Percentiles rank a stretch among this genome's conserved stretches.
These are phyloP conservation scores for Apiospora hydei DNA, from an alignment of 2,329 filamentous ascomycete species.

Conservation along the genomic window DNA sequence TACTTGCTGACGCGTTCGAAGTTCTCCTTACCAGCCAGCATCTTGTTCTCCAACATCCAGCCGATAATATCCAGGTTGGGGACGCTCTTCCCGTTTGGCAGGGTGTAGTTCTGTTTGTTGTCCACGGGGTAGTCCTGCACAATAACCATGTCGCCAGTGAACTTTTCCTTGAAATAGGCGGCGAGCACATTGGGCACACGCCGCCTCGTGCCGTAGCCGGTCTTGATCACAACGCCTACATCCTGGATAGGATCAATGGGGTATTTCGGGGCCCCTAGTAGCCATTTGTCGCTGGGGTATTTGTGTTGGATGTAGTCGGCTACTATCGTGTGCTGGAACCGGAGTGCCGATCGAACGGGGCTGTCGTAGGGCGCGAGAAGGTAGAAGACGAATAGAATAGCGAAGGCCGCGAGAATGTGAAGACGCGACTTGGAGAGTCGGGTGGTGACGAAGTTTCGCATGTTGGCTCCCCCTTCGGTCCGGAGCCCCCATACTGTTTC, in stretches of 20 bases:
- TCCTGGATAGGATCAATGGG: slow-evolving; percentile 54
- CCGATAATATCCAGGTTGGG: slow-evolving; percentile 42
- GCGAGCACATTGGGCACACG: slow-evolving; percentile 56
- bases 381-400: slow-evolving; percentile 40
- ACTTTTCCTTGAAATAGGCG: slow-evolving; percentile 50
- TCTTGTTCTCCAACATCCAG: slow-evolving; percentile 41
- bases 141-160: slow-evolving; percentile 53
- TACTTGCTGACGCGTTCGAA: slow-evolving; percentile 43
- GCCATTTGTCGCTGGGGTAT: slow-evolving; percentile 49
- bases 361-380: slow-evolving; percentile 40
- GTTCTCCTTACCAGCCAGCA: slow-evolving; percentile 38
- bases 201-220: slow-evolving; percentile 60
- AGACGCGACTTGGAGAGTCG: slow-evolving; percentile 41
- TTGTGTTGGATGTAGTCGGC: slow-evolving; percentile 40
- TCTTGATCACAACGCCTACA: slow-evolving; percentile 61
- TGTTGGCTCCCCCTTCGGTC: slow-evolving; percentile 23
- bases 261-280: slow-evolving; percentile 48
- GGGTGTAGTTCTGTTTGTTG: slow-evolving; percentile 34
- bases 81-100: slow-evolving; percentile 39
- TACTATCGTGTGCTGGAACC: slow-evolving; percentile 40
- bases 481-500: slow-evolving; percentile 26
- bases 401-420: slow-evolving; percentile 34
- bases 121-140: slow-evolving; percentile 58
- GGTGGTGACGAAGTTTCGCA: slow-evolving; percentile 26
- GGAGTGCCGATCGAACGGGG: slow-evolving; percentile 37